A percentile compares a stretch with the other conserved stretches of the same genome.
These are phyloP conservation scores for Tardiomyces depauwii DNA, from an alignment of 1,139 yeast species.

Conservation along the genomic window DNA sequence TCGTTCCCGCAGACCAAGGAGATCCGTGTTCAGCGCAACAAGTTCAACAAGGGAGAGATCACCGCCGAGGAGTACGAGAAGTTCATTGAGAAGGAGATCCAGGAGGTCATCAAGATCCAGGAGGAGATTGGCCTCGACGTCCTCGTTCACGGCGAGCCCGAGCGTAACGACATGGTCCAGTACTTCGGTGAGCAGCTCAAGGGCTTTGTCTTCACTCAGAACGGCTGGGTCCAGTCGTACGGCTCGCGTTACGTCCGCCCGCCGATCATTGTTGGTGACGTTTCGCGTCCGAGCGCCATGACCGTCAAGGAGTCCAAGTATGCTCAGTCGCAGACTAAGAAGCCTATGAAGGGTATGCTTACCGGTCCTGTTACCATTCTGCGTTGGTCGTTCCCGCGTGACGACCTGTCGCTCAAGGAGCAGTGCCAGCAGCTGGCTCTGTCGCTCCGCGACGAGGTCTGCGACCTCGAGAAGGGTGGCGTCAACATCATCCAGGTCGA, in stretches of 20 bases:
- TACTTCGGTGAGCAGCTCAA: slow-evolving; percentile 98
- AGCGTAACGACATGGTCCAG: slow-evolving; percentile 99
- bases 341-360: slow-evolving; percentile 99
- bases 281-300: slow-evolving; percentile 97
- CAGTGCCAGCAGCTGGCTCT: slow-evolving; percentile 97
- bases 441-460: slow-evolving; percentile 97
- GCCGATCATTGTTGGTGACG: slow-evolving; percentile 98
- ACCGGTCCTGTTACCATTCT: slow-evolving; percentile 99
- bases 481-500: slow-evolving; percentile 97
- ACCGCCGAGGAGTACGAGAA: slow-evolving; percentile 90
- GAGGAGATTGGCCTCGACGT: slow-evolving; percentile 98
- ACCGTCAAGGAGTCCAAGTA: slow-evolving; percentile 98
- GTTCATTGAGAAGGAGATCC: slow-evolving; percentile 95
- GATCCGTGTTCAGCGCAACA: slow-evolving; percentile 96
- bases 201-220: slow-evolving; percentile 95
- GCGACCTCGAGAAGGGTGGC: slow-evolving; percentile 97
- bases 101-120: slow-evolving; percentile 93
- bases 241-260: slow-evolving; percentile 99
- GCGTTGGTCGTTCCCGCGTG: slow-evolving; percentile 99
- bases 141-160: slow-evolving; percentile 99
- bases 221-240: slow-evolving; percentile 99
- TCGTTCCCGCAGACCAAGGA: slow-evolving; percentile 99
- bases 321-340: slow-evolving; percentile 91
- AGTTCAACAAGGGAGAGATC: slow-evolving; percentile 92
- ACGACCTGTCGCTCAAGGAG: slow-evolving; percentile 85